Evolutionary conservation across 139 green algal genomes (phyloP), one percentile per base, ranked within the genome.

Genomic region (Chlorella sp.): DNA sequence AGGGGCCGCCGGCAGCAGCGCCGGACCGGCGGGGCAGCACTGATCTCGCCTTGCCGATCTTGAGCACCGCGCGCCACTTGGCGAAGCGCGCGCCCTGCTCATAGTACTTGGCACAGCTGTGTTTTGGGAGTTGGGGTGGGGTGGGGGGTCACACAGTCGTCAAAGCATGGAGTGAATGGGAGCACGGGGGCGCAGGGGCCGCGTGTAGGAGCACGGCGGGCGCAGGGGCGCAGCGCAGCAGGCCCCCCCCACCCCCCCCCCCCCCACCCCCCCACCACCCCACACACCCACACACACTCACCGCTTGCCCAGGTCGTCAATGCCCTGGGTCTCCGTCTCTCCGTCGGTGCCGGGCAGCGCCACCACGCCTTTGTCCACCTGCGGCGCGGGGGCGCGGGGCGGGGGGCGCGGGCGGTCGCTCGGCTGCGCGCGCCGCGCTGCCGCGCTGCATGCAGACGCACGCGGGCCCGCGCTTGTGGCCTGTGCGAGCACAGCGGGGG

Each of bases 21-120:
- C n/a, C n/a, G n/a, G 56, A 81, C 76, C 76, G 73, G 53, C 74
- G 38, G 83, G 83, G 27, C 73, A 79, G 53, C 41, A n/a, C n/a
- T n/a, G n/a, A n/a, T n/a, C n/a, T n/a, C n/a, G n/a, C 74, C 51
- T 72, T 78, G 61, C 86, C 84, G 64, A 98, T 94, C 80, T 93
- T 93, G 38, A 97, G 70, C 46, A 96, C 92, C 1, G 92, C 88
- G 19, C 92, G 81, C 92, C 92, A 97, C 89, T 98, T 98, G 65
- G 95, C 94, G 58, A 98, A 98, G 46, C 93, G 83, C 0, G 94
- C 94, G 31, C 95, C 95, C 73, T 80, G 60, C 69, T 77, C 59
- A 53, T 87, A 87, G 65, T 88, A 88, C 70, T 82, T 82, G 46
- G 77, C 77, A 23, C 76, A 79, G n/a, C 71, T 77, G 71, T 59